Evolutionary conservation across 2,329 filamentous ascomycete species (phyloP).

Genomic region (Diaporthe citri): DNA sequence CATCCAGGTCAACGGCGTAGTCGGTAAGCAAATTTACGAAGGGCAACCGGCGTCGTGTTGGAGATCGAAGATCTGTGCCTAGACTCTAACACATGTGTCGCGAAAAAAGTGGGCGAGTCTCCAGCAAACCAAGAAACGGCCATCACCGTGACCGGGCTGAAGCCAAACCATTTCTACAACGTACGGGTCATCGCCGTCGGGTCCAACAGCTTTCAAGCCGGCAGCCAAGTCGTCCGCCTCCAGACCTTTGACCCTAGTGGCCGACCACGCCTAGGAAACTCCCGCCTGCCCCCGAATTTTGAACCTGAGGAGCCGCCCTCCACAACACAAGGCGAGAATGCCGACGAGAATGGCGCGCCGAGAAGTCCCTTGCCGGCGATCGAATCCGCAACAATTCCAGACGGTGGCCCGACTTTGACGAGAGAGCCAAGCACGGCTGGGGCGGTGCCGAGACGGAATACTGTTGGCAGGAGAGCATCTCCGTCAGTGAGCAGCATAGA

Average conservation of each 20-base stretch:
- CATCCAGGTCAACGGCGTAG: slow-evolving; percentile 93
- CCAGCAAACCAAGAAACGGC: slow-evolving; percentile 81
- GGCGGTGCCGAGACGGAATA: slow-evolving; percentile 68
- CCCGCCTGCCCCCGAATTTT: slow-evolving; percentile 68
- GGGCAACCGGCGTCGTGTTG: slow-evolving; percentile 41
- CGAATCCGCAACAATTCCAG: slow-evolving; percentile 72
- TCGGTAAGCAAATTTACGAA: slow-evolving; percentile 68
- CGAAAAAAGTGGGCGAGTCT: slow-evolving; percentile 80
- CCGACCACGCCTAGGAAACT: slow-evolving; percentile 69
- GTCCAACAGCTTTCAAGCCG: slow-evolving; percentile 90
- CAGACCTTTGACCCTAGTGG: slow-evolving; percentile 79
- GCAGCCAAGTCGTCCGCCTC: slow-evolving; percentile 86
- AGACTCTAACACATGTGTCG: slow-evolving; percentile 33
- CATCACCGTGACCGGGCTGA: slow-evolving; percentile 90
- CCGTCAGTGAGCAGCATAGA: slow-evolving; percentile 74
- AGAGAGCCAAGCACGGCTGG: slow-evolving; percentile 71
- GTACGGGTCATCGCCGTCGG: slow-evolving; percentile 94
- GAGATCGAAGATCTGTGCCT: slow-evolving; percentile 35
- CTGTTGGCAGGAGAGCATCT: slow-evolving; percentile 80
- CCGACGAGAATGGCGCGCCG: slow-evolving; percentile 63
- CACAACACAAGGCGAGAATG: slow-evolving; percentile 55
- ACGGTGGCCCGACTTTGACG: slow-evolving; percentile 70
- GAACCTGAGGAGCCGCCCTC: slow-evolving; percentile 63
- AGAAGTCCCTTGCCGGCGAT: slow-evolving; percentile 67
- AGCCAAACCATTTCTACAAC: slow-evolving; percentile 91